Percentiles rank a stretch among this genome's conserved stretches.
Evolutionary conservation across 2,329 filamentous ascomycete species (phyloP).

Genomic region (Scopulariopsis brevicaulis): DNA sequence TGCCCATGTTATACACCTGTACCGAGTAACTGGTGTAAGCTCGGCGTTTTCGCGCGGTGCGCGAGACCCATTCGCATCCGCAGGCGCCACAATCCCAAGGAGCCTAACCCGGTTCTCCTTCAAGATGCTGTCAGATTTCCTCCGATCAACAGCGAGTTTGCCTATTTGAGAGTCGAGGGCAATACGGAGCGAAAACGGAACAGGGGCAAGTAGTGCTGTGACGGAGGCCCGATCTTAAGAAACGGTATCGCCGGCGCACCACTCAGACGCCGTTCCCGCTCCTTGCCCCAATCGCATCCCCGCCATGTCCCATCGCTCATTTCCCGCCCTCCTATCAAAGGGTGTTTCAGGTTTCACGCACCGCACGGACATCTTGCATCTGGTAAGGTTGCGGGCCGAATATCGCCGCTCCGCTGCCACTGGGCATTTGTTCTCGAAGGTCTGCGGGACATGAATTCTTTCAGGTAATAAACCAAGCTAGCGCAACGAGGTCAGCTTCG

Average conservation of each 20-base stretch:
- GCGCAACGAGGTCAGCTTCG: background rate
- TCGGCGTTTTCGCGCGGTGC: no score
- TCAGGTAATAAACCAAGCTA: background rate
- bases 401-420: background rate
- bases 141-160: no score
- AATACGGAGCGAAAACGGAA: background rate
- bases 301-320: background rate
- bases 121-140: no score
- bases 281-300: background rate
- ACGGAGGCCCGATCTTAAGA: background rate
- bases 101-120: no score
- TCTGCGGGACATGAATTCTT: background rate
- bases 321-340: background rate
- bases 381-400: background rate
- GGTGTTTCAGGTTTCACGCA: constrained; percentile 2
- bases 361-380: background rate
- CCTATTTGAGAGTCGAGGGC: background rate
- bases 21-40: no score
- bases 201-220: background rate
- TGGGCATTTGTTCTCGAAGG: background rate
- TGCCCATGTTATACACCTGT: no score
- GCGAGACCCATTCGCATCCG: no score
- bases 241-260: background rate
- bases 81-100: no score
- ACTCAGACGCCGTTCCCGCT: background rate